phyloP scores from a whole-genome alignment of 345 rosid genomes.

The Aquilaria yunnanensis region DNA sequence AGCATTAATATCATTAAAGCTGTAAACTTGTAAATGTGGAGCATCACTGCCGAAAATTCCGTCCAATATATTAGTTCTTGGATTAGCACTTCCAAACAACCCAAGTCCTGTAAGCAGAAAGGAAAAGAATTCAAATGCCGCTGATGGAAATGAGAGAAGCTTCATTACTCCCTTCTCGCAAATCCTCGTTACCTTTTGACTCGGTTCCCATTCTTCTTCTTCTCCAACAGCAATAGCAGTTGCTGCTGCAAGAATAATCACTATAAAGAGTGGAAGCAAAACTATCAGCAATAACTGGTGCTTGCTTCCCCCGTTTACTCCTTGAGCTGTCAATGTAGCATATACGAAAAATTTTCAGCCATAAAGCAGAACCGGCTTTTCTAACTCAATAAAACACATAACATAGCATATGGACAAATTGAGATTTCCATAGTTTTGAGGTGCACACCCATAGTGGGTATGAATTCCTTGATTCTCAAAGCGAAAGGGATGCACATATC shows the following conservation, averaged over 20 bases:
- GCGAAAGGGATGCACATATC: too few species aligned
- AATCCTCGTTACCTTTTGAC: not conserved
- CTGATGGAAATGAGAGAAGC: not conserved
- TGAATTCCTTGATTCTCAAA: too few species aligned
- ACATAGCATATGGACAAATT: too few species aligned
- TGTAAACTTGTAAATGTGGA: constrained; percentile 9
- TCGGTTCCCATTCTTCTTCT: not conserved
- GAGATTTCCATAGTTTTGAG: too few species aligned
- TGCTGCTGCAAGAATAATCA: constrained; percentile 1
- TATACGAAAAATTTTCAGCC: too few species aligned
- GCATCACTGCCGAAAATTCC: not conserved
- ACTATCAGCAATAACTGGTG: not conserved
- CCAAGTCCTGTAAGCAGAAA: not conserved
- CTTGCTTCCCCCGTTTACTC: too few species aligned
- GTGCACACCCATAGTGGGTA: too few species aligned
- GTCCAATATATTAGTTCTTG: not conserved
- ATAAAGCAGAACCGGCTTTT: too few species aligned
- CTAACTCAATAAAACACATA: too few species aligned
- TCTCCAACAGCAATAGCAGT: constrained; percentile 1
- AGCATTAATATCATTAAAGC: constrained; percentile 9
- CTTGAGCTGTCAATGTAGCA: too few species aligned
- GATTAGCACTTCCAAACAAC: not conserved
- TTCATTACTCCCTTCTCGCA: not conserved
- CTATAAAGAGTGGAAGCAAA: not conserved
- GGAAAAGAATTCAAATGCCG: not conserved